Evolutionary conservation across 2,329 filamentous ascomycete genomes (phyloP).

Genomic region (Ceratocystis destructans): DNA sequence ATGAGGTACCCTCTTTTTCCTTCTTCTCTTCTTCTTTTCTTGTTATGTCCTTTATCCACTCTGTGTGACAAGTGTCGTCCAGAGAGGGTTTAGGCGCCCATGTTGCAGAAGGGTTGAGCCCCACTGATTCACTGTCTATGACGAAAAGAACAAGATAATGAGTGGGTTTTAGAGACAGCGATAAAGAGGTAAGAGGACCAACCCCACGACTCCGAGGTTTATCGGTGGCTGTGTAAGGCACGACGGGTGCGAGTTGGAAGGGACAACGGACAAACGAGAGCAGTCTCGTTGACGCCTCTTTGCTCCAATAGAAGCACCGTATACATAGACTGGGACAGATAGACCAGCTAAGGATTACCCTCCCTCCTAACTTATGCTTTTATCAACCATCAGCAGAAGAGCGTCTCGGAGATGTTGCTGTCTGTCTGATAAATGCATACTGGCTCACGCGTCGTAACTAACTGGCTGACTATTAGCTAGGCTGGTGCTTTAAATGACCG

Average conservation of each 20-base stretch:
- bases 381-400: neutral
- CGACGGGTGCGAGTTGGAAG: neutral
- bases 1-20: neutral
- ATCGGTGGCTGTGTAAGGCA: no score
- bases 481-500: neutral
- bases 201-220: neutral
- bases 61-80: conserved; percentile 3
- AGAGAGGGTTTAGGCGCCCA: conserved; percentile 4
- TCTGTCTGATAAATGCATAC: neutral
- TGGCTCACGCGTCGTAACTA: neutral
- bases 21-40: neutral
- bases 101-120: conserved; percentile 4
- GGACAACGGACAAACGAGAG: neutral
- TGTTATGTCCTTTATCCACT: neutral
- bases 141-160: neutral
- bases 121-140: conserved; percentile 3
- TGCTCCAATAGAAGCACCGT: no score
- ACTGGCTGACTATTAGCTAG: neutral
- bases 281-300: no score
- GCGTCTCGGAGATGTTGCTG: neutral
- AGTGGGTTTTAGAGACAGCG: neutral
- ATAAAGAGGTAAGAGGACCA: neutral
- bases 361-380: neutral
- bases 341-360: no score
- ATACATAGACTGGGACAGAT: no score